Base-by-base conservation (phyloP, 306 rosid species). In the Quercus engelmannii region DNA sequence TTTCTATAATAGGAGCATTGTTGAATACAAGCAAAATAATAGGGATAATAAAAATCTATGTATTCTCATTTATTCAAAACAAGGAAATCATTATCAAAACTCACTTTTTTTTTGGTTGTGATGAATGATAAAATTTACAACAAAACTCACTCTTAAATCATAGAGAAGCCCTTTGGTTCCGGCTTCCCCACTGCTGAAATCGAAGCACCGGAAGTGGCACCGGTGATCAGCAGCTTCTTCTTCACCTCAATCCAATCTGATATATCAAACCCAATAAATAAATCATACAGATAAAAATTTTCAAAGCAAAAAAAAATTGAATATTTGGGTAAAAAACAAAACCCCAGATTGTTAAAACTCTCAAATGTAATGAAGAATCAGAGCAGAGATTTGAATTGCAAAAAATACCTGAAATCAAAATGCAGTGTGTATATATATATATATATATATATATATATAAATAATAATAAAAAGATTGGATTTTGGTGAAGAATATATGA, bases 121-220 rank as follows among this genome's bases (percentile, higher is more conserved):
- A 35, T 35, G 41, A 35, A 35, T 35, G 41, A 35, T 2, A 35
- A 35, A 35, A 35, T 35, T 35, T 6, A 35, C 41, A 49, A 11
- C 15, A 49, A 49, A 49, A 12, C 54, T 61, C 80, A 69, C 18
- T 69, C 80, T 49, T 61, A 41, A 79, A 71, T 31, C 28, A 67
- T 59, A 21, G 54, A 26, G 17, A 20, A 46, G 38, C 15, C 64
- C n/a, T 58, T 35, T 10, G 43, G 20, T 55, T 28, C 54, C 38
- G 70, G 26, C 28, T 15, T 65, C 51, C 74, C 63, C 19, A 70
- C 80, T 61, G 70, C 83, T 49, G 46, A 35, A 74, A 74, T 41
- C 19, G 49, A 35, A 20, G 19, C 17, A 18, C 61, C 56, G 68
- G 83, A 74, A 69, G 77, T 56, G 26, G 83, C 81, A 78, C 71